Evolutionary conservation across 768 basidiomycete genomes (phyloP), one percentile per base, ranked within the genome.

Genomic region (Amanita thiersii): DNA sequence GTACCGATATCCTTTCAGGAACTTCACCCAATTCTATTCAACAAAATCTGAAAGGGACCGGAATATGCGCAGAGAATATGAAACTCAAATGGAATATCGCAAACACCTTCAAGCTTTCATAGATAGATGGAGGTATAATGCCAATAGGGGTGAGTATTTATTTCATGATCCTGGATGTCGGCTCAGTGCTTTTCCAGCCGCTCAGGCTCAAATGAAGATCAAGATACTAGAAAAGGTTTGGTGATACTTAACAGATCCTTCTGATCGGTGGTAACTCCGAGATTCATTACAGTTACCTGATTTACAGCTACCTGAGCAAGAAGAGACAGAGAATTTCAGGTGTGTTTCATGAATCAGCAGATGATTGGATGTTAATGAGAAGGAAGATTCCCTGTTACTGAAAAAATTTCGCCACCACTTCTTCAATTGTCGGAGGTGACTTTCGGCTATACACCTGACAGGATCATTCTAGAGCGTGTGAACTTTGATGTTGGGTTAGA

Each of bases 11-110:
- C 40, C 20, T 5, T 6, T 17, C 50, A 89, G 86, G 44, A 98
- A 98, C 66, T 99, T 98, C 62, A 81, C 87, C 1, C 93, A 98
- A 59, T 98, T 99, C 73, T 98, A 99, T 58, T 93, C 94, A 1
- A 98, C 94, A 15, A 97, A 98, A 64, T 87, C 85, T 3, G 96
- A 98, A 56, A 83, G 96, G 19, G 86, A 91, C 52, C 79, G 81
- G 45, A 92, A 92, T 55, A 65, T 93, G 61, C 79, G 78, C 30
- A 92, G 91, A 62, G 94, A 98, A 60, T 99, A 98, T 60, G 94
- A 98, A 24, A 70, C 90, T 0, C 96, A 99, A 62, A 81, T 96
- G 76, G 84, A 86, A 7, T 98, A 98, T 58, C 76, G 96, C 42
- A 86, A 86, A 53, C 90, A 96, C 66, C 64, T 98, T 21, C 94